Percentiles rank a stretch among this genome's conserved stretches.
These are phyloP conservation scores for Cladosporium sp. DNA, from an alignment of 2,329 filamentous ascomycete genomes.

Conservation along the genomic window DNA sequence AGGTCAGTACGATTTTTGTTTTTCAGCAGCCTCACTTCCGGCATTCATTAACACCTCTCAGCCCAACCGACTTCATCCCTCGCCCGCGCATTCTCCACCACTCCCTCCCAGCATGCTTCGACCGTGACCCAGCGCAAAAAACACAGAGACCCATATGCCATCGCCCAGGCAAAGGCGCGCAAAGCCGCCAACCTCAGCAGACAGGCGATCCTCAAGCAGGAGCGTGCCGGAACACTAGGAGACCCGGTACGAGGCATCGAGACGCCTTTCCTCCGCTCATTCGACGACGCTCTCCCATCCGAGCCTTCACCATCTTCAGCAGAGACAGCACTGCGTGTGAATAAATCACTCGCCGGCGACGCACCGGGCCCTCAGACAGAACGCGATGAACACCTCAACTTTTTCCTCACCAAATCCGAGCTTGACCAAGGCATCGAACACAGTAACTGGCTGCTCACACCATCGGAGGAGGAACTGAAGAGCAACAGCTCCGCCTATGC, in stretches of 20 bases:
- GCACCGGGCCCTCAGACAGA: constrained; percentile 7
- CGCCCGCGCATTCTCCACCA: constrained; percentile 51
- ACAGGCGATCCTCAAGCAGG: constrained; percentile 61
- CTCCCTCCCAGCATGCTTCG: constrained; percentile 58
- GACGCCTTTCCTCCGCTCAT: constrained; percentile 79
- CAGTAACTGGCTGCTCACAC: constrained; percentile 64
- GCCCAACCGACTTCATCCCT: constrained; percentile 14
- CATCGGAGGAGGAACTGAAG: constrained; percentile 33
- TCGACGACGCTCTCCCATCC: constrained; percentile 56
- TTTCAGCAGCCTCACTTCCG: neutral
- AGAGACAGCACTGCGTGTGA: constrained; percentile 15
- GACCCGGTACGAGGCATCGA: constrained; percentile 72
- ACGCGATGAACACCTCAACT: constrained; percentile 57
- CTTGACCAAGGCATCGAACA: constrained; percentile 61
- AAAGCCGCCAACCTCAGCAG: constrained; percentile 78
- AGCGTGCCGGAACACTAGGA: constrained; percentile 62
- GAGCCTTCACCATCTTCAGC: constrained; percentile 23
- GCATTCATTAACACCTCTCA: constrained; percentile 8
- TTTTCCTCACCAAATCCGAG: constrained; percentile 65
- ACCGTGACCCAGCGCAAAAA: constrained; percentile 55
- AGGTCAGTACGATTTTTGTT: constrained; percentile 26
- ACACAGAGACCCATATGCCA: constrained; percentile 74
- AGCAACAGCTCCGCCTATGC: neutral
- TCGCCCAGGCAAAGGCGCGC: constrained; percentile 74
- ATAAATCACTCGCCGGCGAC: constrained; percentile 5